These are phyloP conservation scores for Warburgia ugandensis DNA, from an alignment of 164 flowering plant species.

Conservation along the genomic window DNA sequence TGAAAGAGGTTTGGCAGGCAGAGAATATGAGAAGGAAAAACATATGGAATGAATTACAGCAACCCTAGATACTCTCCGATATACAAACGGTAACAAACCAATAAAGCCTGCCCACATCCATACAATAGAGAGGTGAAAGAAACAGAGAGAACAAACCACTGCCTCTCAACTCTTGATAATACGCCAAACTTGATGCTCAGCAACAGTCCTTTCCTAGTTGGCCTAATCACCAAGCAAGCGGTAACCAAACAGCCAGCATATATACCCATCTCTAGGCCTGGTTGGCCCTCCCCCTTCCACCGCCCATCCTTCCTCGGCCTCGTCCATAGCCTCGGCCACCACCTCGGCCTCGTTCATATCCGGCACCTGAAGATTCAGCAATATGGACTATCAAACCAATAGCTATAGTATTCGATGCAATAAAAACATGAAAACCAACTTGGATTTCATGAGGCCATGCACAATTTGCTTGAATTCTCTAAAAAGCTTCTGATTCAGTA, in stretches of 20 bases:
- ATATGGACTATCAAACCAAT: background rate
- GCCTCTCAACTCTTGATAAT: constrained; percentile 1
- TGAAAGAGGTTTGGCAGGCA: background rate
- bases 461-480: too few species aligned
- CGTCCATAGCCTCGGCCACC: constrained; percentile 45
- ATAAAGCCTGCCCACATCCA: constrained; percentile 18
- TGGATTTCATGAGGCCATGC: too few species aligned
- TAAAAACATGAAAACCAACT: too few species aligned
- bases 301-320: constrained; percentile 49
- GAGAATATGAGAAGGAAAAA: background rate
- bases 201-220: constrained; percentile 12
- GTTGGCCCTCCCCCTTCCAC: constrained; percentile 17
- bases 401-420: too few species aligned
- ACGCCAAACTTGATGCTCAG: constrained; percentile 6
- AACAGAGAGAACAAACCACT: too few species aligned
- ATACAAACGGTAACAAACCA: constrained; percentile 2
- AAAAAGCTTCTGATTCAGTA: too few species aligned
- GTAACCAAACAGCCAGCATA: constrained; percentile 7
- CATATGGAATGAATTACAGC: constrained; percentile 8
- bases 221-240: constrained; percentile 14
- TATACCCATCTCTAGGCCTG: constrained; percentile 17
- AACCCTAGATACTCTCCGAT: constrained; percentile 3
- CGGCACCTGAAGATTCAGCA: constrained; percentile 8
- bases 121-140: constrained; percentile 7
- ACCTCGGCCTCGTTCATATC: constrained; percentile 22